Conservation (phyloP, 495 filamentous ascomycete species). For the Trichoderma gamsii region DNA sequence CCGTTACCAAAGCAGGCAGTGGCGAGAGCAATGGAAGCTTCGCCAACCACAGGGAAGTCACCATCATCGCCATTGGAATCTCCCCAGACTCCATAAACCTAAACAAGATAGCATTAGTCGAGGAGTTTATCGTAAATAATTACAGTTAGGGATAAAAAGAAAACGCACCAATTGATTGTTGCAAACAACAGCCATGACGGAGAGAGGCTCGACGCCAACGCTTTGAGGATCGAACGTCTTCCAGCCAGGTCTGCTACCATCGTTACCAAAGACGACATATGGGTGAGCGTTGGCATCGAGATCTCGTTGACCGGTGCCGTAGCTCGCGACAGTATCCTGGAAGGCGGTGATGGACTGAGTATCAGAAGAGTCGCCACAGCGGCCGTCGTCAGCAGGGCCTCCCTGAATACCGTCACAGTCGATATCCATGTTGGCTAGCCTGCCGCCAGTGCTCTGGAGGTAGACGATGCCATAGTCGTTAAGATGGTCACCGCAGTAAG, state of each 20-base stretch:
- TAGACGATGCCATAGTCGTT: conserved; percentile 31
- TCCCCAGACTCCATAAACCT: conserved; percentile 63
- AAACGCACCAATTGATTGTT: conserved; percentile 43
- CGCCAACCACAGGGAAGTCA: conserved; percentile 42
- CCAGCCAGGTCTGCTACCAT: conserved; percentile 36
- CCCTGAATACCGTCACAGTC: conserved; percentile 58
- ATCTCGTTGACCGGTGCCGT: conserved; percentile 44
- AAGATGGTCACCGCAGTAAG: conserved; percentile 36
- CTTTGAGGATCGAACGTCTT: conserved; percentile 41
- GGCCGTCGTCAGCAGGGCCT: conserved; percentile 34
- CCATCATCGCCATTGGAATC: conserved; percentile 54
- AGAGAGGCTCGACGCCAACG: conserved; percentile 53
- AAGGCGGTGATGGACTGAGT: conserved; percentile 53
- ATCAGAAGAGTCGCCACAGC: conserved; percentile 43
- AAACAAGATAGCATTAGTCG: not conserved
- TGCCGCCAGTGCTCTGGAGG: conserved; percentile 28
- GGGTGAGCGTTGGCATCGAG: conserved; percentile 56
- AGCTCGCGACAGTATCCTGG: conserved; percentile 37
- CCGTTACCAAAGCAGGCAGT: conserved; percentile 48
- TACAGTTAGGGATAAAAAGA: not conserved
- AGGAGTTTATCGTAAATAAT: not conserved
- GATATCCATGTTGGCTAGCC: conserved; percentile 54
- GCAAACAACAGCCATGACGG: conserved; percentile 60
- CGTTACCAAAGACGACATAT: conserved; percentile 64
- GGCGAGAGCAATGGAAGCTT: conserved; percentile 52